These are phyloP conservation scores for Capsella rubella DNA, from an alignment of 441 rosid species.

Conservation along the genomic window DNA sequence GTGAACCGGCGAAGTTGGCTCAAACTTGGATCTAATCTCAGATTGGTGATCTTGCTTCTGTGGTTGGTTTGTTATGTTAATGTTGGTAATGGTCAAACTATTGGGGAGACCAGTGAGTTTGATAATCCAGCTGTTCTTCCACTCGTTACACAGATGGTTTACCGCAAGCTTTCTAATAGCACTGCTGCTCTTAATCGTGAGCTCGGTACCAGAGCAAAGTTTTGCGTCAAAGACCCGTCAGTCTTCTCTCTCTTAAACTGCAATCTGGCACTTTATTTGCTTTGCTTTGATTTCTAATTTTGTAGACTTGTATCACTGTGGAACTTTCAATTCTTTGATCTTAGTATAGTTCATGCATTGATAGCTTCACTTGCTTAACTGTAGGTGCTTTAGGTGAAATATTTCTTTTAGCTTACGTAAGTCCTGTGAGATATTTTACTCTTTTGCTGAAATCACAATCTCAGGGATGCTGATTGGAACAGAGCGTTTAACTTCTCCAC, in stretches of 20 bases:
- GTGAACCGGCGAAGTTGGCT: conserved; percentile 44
- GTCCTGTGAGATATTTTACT: conserved; percentile 18
- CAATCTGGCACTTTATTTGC: conserved; percentile 19
- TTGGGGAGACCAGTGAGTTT: conserved; percentile 50
- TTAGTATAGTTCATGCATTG: conserved; percentile 9
- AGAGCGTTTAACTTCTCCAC: conserved; percentile 84
- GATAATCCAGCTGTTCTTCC: conserved; percentile 66
- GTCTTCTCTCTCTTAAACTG: conserved; percentile 39
- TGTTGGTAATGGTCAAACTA: conserved; percentile 55
- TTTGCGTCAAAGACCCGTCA: conserved; percentile 85
- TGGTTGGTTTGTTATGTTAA: conserved; percentile 48
- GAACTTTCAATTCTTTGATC: conserved; percentile 4
- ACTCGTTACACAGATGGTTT: conserved; percentile 56
- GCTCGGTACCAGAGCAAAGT: conserved; percentile 57
- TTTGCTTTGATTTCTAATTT: conserved; percentile 13
- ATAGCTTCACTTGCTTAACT: conserved; percentile 13
- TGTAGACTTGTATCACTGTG: background rate
- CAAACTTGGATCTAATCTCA: conserved; percentile 46
- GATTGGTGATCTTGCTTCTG: conserved; percentile 52
- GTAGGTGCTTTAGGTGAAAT: conserved; percentile 5
- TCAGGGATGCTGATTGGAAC: conserved; percentile 92
- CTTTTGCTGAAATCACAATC: conserved; percentile 37
- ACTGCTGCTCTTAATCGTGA: conserved; percentile 60
- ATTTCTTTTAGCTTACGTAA: conserved; percentile 4
- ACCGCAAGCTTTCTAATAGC: conserved; percentile 63